Evolutionary conservation across 257 asterid genomes (phyloP), one percentile per base, ranked within the genome.

Genomic region (Solanum chilense): DNA sequence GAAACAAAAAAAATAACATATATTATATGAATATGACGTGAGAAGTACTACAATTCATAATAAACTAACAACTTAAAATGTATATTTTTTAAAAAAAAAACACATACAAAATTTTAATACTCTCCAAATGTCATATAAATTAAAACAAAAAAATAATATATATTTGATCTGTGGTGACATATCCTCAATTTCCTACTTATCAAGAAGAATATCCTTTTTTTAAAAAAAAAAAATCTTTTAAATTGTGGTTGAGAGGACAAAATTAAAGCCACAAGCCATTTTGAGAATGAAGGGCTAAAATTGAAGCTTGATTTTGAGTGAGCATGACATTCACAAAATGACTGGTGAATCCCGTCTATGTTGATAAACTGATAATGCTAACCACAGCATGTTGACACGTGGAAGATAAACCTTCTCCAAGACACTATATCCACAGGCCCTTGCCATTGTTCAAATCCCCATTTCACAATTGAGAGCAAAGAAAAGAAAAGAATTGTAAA

Each of bases 381-480:
- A 7, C 86, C 90, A 60, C 56, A 25, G 35, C 10, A 33, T 66
- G 44, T 47, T 77, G 91, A 74, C 89, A 87, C 86, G 87, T 90
- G 87, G 89, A 75, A 78, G 87, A 88, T 85, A 88, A 81, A 42
- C 88, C 56, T 47, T 71, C 39, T 58, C 42, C 71, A 3, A 14
- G 62, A 85, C 94, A 87, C 93, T 91, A 90, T 90, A 91, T 91
- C 94, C 93, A 88, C 94, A 89, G 88, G 91, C 92, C 89, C 84
- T 29, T 25, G 84, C 23, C 68, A 68, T 68, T 84, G 21, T 13
- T 60, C 20, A 56, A 56, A 20, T 3, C 71, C 44, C 41, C 82
- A 60, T 56, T 18, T 56, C 64, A 18, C 64, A 18, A 56, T 7
- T 56, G 64, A 56, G 64, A 56, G 64, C 64, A 56, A 9, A 56